Evolutionary conservation across 2,329 filamentous ascomycete genomes (phyloP).

Genomic region (Didymella segeticola): DNA sequence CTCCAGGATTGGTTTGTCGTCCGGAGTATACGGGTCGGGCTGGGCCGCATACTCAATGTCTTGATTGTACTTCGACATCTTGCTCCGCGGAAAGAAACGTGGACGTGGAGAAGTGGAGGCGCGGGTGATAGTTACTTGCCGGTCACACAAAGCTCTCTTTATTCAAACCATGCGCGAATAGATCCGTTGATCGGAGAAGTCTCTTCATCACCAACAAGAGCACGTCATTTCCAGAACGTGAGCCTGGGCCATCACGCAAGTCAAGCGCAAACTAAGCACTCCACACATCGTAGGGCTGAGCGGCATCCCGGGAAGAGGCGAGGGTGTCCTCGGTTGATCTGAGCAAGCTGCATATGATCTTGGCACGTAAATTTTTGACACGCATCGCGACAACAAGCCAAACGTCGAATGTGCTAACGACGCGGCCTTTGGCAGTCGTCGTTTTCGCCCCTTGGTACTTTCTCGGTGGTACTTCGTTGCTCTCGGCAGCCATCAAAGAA

Average conservation of each 20-base stretch:
- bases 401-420: neutral
- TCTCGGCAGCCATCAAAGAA: slow-evolving; percentile 1
- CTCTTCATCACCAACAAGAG: slow-evolving; percentile 23
- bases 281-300: neutral
- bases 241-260: slow-evolving; percentile 20
- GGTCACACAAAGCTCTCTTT: slow-evolving; percentile 8
- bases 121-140: neutral
- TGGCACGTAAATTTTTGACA: neutral
- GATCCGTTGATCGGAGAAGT: slow-evolving; percentile 17
- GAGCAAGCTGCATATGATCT: neutral
- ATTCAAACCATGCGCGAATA: slow-evolving; percentile 1
- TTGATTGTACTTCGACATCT: slow-evolving; percentile 18
- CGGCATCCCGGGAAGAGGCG: neutral
- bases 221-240: slow-evolving; percentile 24
- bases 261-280: neutral
- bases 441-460: neutral
- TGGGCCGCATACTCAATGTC: slow-evolving; percentile 24
- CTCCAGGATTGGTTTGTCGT: slow-evolving; percentile 26
- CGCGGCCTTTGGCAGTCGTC: neutral
- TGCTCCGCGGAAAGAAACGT: neutral
- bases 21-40: slow-evolving; percentile 12
- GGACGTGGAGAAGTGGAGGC: slow-evolving; percentile 5
- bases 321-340: neutral
- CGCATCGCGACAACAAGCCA: neutral
- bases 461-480: neutral